These are phyloP conservation scores for Salvia miltiorrhiza DNA, from an alignment of 257 asterid species.

Conservation along the genomic window DNA sequence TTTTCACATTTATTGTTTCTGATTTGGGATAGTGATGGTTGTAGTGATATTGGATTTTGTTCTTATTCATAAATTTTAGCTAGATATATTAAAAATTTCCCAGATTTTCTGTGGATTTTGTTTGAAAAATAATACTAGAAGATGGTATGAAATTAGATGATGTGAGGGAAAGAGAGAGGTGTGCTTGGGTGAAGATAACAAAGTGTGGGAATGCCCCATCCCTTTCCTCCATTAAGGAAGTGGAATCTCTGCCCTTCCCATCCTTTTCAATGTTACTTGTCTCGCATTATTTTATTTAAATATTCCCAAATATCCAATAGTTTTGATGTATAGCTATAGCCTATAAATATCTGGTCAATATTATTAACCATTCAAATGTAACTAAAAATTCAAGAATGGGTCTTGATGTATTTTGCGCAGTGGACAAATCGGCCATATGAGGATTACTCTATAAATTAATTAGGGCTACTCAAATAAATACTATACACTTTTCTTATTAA, in stretches of 20 bases:
- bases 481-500: not conserved
- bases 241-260: slow-evolving; percentile 92
- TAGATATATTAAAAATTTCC: not conserved
- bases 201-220: slow-evolving; percentile 76
- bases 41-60: slow-evolving; percentile 36
- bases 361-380: not conserved
- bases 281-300: slow-evolving; percentile 24
- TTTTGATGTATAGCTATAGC: not conserved
- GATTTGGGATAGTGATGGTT: slow-evolving; percentile 41
- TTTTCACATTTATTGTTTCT: not conserved
- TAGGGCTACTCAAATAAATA: not conserved
- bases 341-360: not conserved
- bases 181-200: slow-evolving; percentile 53
- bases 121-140: not conserved
- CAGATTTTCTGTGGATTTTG: not conserved
- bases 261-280: slow-evolving; percentile 71
- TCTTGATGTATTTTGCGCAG: not conserved
- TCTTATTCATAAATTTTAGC: slow-evolving; percentile 2
- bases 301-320: not conserved
- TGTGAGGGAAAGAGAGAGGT: slow-evolving; percentile 35
- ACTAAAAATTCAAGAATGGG: not conserved
- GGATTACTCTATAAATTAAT: not conserved
- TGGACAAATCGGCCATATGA: not conserved
- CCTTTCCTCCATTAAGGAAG: slow-evolving; percentile 72
- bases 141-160: not conserved